Percentiles rank a stretch among this genome's conserved stretches.
phyloP scores from a whole-genome alignment of 148 eudicot genomes.

The Fagopyrum tataricum region DNA sequence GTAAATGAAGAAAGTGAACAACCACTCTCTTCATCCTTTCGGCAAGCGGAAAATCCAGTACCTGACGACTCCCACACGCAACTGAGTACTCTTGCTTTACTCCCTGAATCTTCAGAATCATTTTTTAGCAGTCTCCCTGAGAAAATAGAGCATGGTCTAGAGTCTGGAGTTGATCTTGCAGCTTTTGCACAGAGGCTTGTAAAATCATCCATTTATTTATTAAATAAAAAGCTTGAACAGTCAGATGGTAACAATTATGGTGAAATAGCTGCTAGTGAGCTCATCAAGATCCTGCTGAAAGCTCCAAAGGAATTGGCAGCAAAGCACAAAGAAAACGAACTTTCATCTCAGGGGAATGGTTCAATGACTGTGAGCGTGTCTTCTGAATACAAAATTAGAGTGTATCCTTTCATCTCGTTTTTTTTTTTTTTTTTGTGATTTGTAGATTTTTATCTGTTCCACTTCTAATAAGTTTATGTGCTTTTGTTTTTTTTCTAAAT shows the following conservation, averaged over 20 bases:
- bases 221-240: slow-evolving; percentile 27
- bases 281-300: slow-evolving; percentile 43
- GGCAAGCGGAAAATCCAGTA: slow-evolving; percentile 14
- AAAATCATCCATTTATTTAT: slow-evolving; percentile 53
- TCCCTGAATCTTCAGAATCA: slow-evolving; percentile 41
- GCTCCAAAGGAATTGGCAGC: slow-evolving; percentile 64
- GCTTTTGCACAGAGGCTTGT: slow-evolving; percentile 69
- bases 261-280: slow-evolving; percentile 29
- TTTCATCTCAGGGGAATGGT: slow-evolving; percentile 17
- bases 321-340: slow-evolving; percentile 25
- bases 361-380: slow-evolving; percentile 16
- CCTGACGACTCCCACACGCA: slow-evolving; percentile 25
- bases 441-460: slow-evolving; percentile 3
- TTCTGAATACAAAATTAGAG: slow-evolving; percentile 47
- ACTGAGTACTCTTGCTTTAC: slow-evolving; percentile 22
- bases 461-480: not conserved
- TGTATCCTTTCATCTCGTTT: slow-evolving; percentile 61
- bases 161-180: slow-evolving; percentile 66
- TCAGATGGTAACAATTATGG: slow-evolving; percentile 30
- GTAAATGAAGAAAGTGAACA: slow-evolving; percentile 34
- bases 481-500: not conserved
- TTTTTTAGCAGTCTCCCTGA: slow-evolving; percentile 56
- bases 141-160: slow-evolving; percentile 63
- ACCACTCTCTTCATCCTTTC: slow-evolving; percentile 20
- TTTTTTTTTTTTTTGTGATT: not conserved